Conservation (phyloP, 305 asterid species). For the Solanum aculeatissimum region DNA sequence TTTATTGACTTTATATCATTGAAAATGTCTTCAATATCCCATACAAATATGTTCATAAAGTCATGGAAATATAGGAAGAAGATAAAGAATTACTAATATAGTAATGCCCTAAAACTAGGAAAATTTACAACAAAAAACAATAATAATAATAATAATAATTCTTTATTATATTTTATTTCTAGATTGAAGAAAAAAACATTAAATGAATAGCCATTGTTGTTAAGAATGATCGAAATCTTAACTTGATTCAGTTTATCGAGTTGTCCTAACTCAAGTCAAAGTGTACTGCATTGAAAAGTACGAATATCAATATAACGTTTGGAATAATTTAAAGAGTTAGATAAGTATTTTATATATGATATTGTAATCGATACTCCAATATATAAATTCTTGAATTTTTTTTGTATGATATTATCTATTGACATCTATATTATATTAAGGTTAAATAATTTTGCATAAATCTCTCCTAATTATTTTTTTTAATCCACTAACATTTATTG, state of each 20-base stretch:
- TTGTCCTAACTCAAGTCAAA: neutral
- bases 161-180: neutral
- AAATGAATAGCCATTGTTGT: too few relatives aligned
- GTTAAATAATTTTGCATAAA: too few relatives aligned
- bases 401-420: too few relatives aligned
- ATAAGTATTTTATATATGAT: neutral
- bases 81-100: neutral
- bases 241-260: neutral
- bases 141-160: neutral
- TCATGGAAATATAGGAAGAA: neutral
- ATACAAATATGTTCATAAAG: neutral
- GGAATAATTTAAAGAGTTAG: neutral
- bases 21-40: neutral
- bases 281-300: neutral
- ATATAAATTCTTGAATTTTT: neutral
- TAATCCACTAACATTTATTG: neutral
- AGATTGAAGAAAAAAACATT: too few relatives aligned
- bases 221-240: too few relatives aligned
- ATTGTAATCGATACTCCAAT: neutral
- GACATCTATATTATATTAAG: too few relatives aligned
- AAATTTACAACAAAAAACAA: neutral
- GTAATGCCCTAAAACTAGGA: neutral
- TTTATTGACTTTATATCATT: neutral
- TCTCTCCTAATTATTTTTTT: neutral
- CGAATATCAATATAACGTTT: neutral